Percentiles rank a stretch among this genome's conserved stretches.
Conservation (phyloP, 306 rosid species). For the Ammopiptanthus mongolicus region DNA sequence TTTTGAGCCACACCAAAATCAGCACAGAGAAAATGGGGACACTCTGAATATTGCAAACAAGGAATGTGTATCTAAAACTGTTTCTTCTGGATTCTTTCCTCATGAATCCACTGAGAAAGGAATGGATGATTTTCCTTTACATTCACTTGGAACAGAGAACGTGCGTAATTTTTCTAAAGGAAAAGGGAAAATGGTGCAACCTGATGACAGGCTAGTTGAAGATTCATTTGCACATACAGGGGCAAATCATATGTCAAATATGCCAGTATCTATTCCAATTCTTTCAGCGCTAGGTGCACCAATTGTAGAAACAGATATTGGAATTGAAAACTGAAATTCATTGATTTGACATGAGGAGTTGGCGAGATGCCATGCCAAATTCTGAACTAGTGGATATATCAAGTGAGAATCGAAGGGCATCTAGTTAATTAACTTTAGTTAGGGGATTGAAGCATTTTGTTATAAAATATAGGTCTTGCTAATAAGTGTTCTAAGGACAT, state of each 20-base stretch:
- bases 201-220: conserved; percentile 26
- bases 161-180: conserved; percentile 30
- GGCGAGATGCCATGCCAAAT: background rate
- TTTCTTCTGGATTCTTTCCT: conserved; percentile 5
- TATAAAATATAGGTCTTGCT: too few relatives aligned
- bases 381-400: conserved; percentile 14
- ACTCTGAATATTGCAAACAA: conserved; percentile 17
- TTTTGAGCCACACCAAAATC: conserved; percentile 19
- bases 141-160: conserved; percentile 26
- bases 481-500: too few relatives aligned
- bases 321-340: conserved; percentile 7
- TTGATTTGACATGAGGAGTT: background rate
- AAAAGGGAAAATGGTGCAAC: conserved; percentile 38
- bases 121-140: conserved; percentile 29
- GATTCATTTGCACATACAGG: conserved; percentile 25
- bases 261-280: conserved; percentile 14
- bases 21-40: conserved; percentile 19
- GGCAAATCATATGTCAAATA: conserved; percentile 32
- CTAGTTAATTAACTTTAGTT: conserved; percentile 13
- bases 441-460: background rate
- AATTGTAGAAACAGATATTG: background rate
- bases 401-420: background rate
- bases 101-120: conserved; percentile 21
- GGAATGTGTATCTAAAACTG: background rate
- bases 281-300: conserved; percentile 28